Evolutionary conservation across 2,329 filamentous ascomycete species (phyloP).

Genomic region (Hypoxylon sp.): DNA sequence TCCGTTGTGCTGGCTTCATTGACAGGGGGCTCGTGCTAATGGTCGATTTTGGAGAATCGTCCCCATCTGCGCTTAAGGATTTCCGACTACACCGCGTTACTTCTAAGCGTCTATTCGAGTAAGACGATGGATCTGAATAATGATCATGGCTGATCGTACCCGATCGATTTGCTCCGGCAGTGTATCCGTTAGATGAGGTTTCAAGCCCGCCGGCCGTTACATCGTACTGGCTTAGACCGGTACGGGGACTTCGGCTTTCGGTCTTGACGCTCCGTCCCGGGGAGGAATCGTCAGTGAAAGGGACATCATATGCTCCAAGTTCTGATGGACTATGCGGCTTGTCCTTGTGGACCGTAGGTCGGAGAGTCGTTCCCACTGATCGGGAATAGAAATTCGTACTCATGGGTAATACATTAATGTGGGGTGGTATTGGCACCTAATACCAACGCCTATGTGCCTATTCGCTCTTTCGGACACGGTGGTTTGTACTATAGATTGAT

Average conservation of each 20-base stretch:
- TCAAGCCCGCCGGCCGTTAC: conserved; percentile 15
- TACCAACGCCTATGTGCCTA: conserved; percentile 20
- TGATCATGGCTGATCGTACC: neutral
- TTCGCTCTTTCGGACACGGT: conserved; percentile 7
- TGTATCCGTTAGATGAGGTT: conserved; percentile 17
- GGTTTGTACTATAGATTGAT: neutral
- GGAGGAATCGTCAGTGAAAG: conserved; percentile 8
- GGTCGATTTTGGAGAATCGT: neutral
- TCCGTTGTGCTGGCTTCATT: neutral
- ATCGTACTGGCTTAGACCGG: conserved; percentile 25
- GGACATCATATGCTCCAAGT: conserved; percentile 5
- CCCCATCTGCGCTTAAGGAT: conserved; percentile 6
- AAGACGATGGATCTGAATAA: conserved; percentile 4
- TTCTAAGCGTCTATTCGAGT: conserved; percentile 9
- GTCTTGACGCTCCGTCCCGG: conserved; percentile 24
- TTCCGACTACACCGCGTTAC: neutral
- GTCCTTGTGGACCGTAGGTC: conserved; percentile 15
- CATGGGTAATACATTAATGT: conserved; percentile 30
- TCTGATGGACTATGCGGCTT: conserved; percentile 14
- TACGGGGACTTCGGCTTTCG: conserved; percentile 26
- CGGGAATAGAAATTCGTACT: conserved; percentile 21
- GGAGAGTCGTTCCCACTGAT: conserved; percentile 21
- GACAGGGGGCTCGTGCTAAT: conserved; percentile 7
- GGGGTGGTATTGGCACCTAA: conserved; percentile 13
- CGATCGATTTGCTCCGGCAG: neutral